These are phyloP conservation scores for Hemileccinum impolitum DNA, from an alignment of 768 basidiomycete genomes.

Conservation along the genomic window DNA sequence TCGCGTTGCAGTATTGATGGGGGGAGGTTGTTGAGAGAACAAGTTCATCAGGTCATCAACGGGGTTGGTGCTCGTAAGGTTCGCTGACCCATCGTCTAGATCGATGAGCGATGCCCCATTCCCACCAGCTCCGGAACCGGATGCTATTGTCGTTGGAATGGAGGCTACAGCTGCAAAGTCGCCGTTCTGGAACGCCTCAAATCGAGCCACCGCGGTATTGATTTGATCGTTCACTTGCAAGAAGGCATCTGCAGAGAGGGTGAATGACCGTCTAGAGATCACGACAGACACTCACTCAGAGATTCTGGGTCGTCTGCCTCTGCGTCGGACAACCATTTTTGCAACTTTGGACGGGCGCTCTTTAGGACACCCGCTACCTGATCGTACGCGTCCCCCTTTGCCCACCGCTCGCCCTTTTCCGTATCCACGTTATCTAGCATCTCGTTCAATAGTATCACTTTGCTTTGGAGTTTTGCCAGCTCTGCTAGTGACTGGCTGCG, in stretches of 20 bases:
- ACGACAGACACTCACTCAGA: conserved; percentile 53
- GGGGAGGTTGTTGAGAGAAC: conserved; percentile 38
- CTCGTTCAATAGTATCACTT: conserved; percentile 94
- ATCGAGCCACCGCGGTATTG: conserved; percentile 86
- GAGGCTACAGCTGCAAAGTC: conserved; percentile 76
- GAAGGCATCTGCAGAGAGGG: conserved; percentile 66
- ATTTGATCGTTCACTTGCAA: conserved; percentile 97
- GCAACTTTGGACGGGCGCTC: conserved; percentile 87
- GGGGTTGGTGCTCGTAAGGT: conserved; percentile 20
- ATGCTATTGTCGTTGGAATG: conserved; percentile 58
- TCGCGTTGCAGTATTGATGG: conserved; percentile 28
- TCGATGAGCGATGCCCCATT: conserved; percentile 64
- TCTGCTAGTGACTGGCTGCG: conserved; percentile 85
- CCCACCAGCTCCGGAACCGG: conserved; percentile 19
- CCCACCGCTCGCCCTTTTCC: conserved; percentile 71
- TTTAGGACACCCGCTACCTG: conserved; percentile 86
- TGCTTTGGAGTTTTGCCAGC: conserved; percentile 90
- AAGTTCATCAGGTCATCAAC: conserved; percentile 62
- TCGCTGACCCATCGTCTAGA: conserved; percentile 54
- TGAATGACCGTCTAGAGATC: neutral
- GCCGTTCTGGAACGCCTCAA: conserved; percentile 91
- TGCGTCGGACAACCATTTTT: conserved; percentile 97
- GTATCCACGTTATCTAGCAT: conserved; percentile 91
- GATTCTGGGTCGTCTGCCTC: conserved; percentile 87
- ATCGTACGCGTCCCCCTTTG: conserved; percentile 89